Conservation (phyloP, 23 red algal species). For the Gracilaria domingensis region DNA sequence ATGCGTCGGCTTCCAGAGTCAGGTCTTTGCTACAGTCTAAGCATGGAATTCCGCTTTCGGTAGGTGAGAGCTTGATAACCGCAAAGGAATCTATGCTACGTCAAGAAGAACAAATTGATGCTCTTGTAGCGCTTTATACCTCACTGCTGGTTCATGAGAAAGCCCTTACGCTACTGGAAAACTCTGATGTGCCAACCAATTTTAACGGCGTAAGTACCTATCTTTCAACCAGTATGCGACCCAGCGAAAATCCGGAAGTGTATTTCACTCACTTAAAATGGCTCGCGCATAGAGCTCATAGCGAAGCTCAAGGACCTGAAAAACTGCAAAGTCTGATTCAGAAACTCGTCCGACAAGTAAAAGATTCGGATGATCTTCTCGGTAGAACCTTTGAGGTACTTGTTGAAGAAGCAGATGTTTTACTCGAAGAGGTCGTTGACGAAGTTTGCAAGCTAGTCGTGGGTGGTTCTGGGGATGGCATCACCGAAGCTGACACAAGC, state of each 20-base stretch:
- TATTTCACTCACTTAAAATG: constrained; percentile 63
- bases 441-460: constrained; percentile 10
- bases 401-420: constrained; percentile 56
- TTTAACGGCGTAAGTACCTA: constrained; percentile 54
- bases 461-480: constrained; percentile 6
- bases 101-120: constrained; percentile 61
- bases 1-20: constrained; percentile 48
- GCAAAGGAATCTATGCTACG: constrained; percentile 33
- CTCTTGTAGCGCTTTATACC: constrained; percentile 59
- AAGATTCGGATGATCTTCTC: constrained; percentile 54
- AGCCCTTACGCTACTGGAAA: constrained; percentile 63
- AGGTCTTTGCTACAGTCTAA: constrained; percentile 35
- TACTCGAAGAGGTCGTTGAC: constrained; percentile 29
- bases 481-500: constrained; percentile 32
- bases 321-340: constrained; percentile 46
- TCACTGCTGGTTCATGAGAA: constrained; percentile 62
- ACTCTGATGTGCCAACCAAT: constrained; percentile 35
- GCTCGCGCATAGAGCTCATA: constrained; percentile 36
- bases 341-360: constrained; percentile 15
- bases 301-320: constrained; percentile 40
- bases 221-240: constrained; percentile 47
- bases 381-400: constrained; percentile 36
- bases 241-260: constrained; percentile 31
- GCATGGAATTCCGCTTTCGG: constrained; percentile 46
- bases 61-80: constrained; percentile 51